Percentiles rank a stretch among this genome's conserved stretches.
Conservation (phyloP, 192 early-diverging fungal genomes). For the Coemansia sp. region DNA sequence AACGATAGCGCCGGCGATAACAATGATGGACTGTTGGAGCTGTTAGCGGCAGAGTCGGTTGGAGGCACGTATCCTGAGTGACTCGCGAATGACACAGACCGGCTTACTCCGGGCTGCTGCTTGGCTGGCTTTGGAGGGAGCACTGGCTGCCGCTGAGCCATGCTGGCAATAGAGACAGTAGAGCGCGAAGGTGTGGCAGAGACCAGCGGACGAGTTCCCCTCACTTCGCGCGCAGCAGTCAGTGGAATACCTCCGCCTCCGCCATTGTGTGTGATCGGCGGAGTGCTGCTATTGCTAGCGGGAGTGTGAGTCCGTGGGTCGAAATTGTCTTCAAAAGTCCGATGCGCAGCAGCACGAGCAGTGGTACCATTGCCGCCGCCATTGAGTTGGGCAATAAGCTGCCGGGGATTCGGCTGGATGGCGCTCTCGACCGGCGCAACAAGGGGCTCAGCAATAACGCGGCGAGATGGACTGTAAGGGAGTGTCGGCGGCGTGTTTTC, state of each 20-base stretch:
- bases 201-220: neutral
- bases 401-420: slow-evolving; percentile 27
- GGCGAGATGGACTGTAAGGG: neutral
- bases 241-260: slow-evolving; percentile 8
- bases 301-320: slow-evolving; percentile 16
- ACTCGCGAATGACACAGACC: slow-evolving; percentile 10
- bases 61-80: neutral
- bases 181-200: neutral
- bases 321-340: slow-evolving; percentile 42
- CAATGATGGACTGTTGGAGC: neutral
- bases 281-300: slow-evolving; percentile 8
- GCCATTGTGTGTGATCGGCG: slow-evolving; percentile 1
- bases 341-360: neutral
- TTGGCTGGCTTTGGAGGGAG: neutral
- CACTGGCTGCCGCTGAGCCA: neutral
- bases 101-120: neutral
- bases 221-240: slow-evolving; percentile 16
- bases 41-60: neutral
- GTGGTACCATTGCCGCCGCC: slow-evolving; percentile 1
- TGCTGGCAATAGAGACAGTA: neutral
- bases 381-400: slow-evolving; percentile 37
- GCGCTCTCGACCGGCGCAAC: slow-evolving; percentile 17
- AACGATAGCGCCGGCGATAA: slow-evolving; percentile 1
- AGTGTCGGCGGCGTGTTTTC: slow-evolving; percentile 7
- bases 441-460: neutral